A percentile compares a stretch with the other conserved stretches of the same genome.
Evolutionary conservation across 345 rosid genomes (phyloP).

Genomic region (Rhizophora apiculata): DNA sequence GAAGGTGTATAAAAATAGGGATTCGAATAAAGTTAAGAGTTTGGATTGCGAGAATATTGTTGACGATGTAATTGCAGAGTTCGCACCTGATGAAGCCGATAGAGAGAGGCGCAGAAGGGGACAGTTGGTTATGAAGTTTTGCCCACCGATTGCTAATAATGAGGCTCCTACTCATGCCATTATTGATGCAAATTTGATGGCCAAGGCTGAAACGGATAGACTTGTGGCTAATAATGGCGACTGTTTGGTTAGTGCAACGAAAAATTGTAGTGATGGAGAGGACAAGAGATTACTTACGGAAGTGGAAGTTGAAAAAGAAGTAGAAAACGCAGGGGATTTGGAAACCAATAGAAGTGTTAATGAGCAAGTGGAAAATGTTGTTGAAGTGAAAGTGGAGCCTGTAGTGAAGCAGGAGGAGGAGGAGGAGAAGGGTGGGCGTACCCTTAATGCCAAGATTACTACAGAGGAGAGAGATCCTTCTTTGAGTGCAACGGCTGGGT

Average conservation of each 20-base stretch:
- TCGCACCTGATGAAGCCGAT: constrained; percentile 73
- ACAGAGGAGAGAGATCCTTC: constrained; percentile 56
- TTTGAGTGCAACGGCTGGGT: constrained; percentile 77
- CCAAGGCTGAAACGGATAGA: constrained; percentile 7
- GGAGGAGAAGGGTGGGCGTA: constrained; percentile 10
- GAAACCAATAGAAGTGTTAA: constrained; percentile 17
- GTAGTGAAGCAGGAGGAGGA: constrained; percentile 33
- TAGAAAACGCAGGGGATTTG: constrained; percentile 7
- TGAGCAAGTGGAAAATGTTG: constrained; percentile 21
- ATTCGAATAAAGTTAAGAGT: constrained; percentile 53
- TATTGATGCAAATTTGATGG: constrained; percentile 14
- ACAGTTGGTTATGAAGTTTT: constrained; percentile 20
- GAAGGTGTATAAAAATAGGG: constrained; percentile 63
- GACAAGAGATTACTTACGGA: constrained; percentile 25
- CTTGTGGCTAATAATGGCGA: neutral
- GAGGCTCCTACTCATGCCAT: constrained; percentile 23
- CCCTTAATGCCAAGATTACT: constrained; percentile 68
- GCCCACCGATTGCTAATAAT: constrained; percentile 14
- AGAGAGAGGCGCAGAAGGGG: constrained; percentile 59
- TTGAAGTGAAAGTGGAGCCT: constrained; percentile 37
- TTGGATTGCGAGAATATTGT: constrained; percentile 60
- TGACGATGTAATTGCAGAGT: constrained; percentile 72
- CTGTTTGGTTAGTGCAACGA: neutral
- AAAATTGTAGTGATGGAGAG: constrained; percentile 20
- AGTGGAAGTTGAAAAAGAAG: constrained; percentile 25